phyloP scores from a whole-genome alignment of 331 rosid genomes.

The Cydonia oblonga region DNA sequence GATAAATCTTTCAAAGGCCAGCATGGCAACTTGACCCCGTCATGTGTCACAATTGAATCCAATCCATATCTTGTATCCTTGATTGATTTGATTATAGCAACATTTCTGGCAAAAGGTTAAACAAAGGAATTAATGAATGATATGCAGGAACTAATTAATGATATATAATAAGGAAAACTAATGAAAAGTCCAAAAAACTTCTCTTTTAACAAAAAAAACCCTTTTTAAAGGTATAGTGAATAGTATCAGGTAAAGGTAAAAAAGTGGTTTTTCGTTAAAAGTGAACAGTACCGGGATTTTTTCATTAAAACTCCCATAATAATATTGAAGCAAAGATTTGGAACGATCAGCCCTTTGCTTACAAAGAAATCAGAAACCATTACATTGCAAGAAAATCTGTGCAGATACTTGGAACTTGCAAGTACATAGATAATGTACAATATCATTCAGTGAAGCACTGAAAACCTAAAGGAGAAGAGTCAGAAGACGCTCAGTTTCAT shows the following conservation, averaged over 20 bases:
- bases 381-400: not conserved
- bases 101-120: constrained; percentile 42
- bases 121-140: not conserved
- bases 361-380: not conserved
- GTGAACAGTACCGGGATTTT: too few relatives aligned
- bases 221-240: too few relatives aligned
- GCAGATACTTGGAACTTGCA: not conserved
- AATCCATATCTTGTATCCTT: constrained; percentile 81
- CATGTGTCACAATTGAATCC: constrained; percentile 92
- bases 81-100: constrained; percentile 78
- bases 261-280: too few relatives aligned
- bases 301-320: too few relatives aligned
- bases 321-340: not conserved
- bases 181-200: too few relatives aligned
- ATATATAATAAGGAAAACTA: too few relatives aligned
- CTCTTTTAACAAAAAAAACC: too few relatives aligned
- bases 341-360: too few relatives aligned
- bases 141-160: not conserved
- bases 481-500: not conserved
- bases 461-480: not conserved
- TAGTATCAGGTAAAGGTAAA: too few relatives aligned
- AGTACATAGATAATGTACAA: not conserved
- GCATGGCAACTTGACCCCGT: constrained; percentile 72
- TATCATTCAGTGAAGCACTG: not conserved
- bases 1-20: constrained; percentile 57